Conservation (phyloP, 345 rosid genomes). For the Salix dunnii region DNA sequence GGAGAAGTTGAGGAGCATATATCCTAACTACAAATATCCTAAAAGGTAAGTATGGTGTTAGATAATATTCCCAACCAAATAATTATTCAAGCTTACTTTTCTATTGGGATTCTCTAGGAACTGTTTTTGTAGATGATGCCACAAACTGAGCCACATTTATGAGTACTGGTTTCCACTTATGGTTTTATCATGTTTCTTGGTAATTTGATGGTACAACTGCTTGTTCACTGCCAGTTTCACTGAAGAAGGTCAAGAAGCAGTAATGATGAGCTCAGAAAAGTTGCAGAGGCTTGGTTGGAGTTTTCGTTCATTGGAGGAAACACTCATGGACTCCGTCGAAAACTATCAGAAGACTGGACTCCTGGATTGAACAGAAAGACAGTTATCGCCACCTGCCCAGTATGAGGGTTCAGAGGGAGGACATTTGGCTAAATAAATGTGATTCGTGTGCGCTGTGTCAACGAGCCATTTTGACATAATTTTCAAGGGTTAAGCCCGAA, state of each 20-base stretch:
- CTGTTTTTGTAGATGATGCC: background rate
- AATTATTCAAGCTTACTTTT: background rate
- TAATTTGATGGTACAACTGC: background rate
- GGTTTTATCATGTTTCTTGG: background rate
- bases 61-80: background rate
- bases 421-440: background rate
- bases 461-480: background rate
- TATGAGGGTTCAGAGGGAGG: background rate
- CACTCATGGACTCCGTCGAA: constrained; percentile 30
- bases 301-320: constrained; percentile 31
- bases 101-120: background rate
- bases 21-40: constrained; percentile 22
- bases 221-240: constrained; percentile 11
- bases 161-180: background rate
- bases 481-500: no score
- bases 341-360: constrained; percentile 22
- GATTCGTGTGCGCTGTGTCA: background rate
- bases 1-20: constrained; percentile 20
- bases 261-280: constrained; percentile 19
- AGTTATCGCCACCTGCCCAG: background rate
- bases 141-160: background rate
- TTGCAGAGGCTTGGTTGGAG: constrained; percentile 35
- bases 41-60: constrained; percentile 13
- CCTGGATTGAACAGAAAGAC: background rate
- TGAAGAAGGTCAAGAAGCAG: constrained; percentile 4